phyloP scores from a whole-genome alignment of 1,284 basidiomycete genomes.

The Sporisorium graminicola region DNA sequence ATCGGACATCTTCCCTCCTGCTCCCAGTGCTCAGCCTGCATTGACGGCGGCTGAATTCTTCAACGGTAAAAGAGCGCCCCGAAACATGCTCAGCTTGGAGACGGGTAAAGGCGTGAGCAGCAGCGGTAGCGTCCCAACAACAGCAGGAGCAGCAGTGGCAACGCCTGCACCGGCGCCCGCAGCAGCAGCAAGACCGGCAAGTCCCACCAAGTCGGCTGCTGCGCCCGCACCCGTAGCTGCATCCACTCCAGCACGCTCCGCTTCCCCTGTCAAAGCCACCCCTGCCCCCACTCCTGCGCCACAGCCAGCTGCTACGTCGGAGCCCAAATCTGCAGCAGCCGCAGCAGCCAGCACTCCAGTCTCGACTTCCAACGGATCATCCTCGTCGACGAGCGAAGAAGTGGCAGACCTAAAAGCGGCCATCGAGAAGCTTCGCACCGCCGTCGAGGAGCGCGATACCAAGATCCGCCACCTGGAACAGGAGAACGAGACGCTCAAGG shows the following conservation, averaged over 20 bases:
- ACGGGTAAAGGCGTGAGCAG: conserved; percentile 47
- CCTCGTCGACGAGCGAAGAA: conserved; percentile 12
- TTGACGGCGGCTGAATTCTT: conserved; percentile 88
- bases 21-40: conserved; percentile 83
- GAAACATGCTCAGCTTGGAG: conserved; percentile 75
- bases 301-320: not conserved
- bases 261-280: conserved; percentile 22
- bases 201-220: conserved; percentile 18
- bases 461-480: conserved; percentile 62
- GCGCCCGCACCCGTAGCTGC: conserved; percentile 25
- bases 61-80: conserved; percentile 73
- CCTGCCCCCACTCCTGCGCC: conserved; percentile 10
- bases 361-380: not conserved
- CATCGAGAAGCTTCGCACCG: conserved; percentile 48
- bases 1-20: conserved; percentile 93
- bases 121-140: conserved; percentile 19
- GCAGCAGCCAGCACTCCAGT: not conserved
- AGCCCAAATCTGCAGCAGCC: conserved; percentile 7
- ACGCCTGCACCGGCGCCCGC: not conserved
- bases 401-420: conserved; percentile 30
- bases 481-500: conserved; percentile 61
- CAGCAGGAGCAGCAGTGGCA: conserved; percentile 8
- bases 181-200: conserved; percentile 18
- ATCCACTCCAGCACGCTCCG: conserved; percentile 18
- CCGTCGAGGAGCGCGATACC: conserved; percentile 55